Evolutionary conservation across 179 eudicot species (phyloP).

Genomic region (Spinacia oleracea): DNA sequence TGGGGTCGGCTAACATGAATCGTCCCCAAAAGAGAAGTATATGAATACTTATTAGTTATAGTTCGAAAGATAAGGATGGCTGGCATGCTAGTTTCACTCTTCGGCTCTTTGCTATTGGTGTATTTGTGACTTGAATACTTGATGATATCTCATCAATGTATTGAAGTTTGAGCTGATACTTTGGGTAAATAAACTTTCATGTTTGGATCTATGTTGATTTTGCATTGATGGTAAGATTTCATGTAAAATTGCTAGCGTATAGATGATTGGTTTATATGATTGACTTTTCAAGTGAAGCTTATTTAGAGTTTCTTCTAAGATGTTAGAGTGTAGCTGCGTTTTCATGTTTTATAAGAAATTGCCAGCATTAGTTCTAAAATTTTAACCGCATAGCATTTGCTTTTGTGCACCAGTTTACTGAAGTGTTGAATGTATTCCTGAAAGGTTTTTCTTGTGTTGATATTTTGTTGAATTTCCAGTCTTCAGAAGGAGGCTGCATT

Average conservation of each 20-base stretch:
- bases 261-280: background rate
- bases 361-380: background rate
- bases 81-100: background rate
- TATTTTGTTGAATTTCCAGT: conserved; percentile 42
- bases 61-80: background rate
- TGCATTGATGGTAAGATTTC: background rate
- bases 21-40: background rate
- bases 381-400: background rate
- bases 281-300: background rate
- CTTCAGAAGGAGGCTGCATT: conserved; percentile 62
- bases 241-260: background rate
- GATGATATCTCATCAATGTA: background rate
- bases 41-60: background rate
- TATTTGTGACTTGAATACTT: background rate
- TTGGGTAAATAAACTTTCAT: background rate
- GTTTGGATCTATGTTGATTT: background rate
- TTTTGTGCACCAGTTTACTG: background rate
- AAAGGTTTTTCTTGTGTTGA: background rate
- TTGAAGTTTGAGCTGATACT: background rate
- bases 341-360: background rate
- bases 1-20: too few relatives aligned
- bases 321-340: background rate
- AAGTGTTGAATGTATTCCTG: background rate
- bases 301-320: background rate
- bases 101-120: background rate